Conservation (phyloP, 2,329 filamentous ascomycete genomes). For the Cercospora sojina region DNA sequence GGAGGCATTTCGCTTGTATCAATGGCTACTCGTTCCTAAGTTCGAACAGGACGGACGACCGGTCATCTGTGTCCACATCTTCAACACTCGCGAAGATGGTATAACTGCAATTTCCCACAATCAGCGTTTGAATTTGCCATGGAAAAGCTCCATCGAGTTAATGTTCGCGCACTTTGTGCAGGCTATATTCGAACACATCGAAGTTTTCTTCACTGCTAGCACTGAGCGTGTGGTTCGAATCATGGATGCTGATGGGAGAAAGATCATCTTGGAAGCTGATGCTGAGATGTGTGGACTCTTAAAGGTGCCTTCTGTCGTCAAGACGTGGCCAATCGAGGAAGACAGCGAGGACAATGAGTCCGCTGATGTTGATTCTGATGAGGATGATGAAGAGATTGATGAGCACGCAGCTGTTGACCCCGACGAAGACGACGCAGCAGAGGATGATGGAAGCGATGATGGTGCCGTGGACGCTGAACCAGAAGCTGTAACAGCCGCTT, state of each 20-base stretch:
- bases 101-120: background rate
- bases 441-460: background rate
- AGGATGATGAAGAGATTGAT: background rate
- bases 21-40: constrained; percentile 14
- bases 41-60: background rate
- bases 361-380: background rate
- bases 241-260: constrained; percentile 1
- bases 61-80: background rate
- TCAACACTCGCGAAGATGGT: background rate
- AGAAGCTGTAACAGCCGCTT: background rate
- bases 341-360: background rate
- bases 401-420: background rate
- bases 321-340: background rate
- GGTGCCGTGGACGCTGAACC: background rate
- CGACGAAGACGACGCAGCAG: background rate
- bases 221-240: constrained; percentile 3
- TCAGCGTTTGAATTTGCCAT: background rate
- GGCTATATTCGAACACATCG: constrained; percentile 12
- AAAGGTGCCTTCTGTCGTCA: background rate
- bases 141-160: constrained; percentile 13
- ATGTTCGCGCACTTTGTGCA: constrained; percentile 14
- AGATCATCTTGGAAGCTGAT: constrained; percentile 6
- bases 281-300: background rate
- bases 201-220: constrained; percentile 3
- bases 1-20: background rate